Conservation (phyloP, 1,284 basidiomycete species). For the Leccinum subspadiceum region DNA sequence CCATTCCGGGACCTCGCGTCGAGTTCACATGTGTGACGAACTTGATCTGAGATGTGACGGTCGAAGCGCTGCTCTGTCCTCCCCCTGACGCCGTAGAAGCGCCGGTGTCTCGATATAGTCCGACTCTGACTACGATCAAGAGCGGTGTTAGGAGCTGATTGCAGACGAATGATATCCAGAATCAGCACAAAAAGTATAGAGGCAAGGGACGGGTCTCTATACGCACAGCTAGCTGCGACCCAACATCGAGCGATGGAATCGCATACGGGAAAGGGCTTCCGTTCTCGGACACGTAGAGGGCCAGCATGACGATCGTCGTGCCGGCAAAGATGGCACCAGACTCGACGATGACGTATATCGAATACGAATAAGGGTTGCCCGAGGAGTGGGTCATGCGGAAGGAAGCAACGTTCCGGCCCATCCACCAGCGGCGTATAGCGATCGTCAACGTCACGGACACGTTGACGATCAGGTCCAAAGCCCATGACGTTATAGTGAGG, state of each 20-base stretch:
- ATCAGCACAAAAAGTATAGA: not conserved
- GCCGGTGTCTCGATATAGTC: slow-evolving; percentile 7
- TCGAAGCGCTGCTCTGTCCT: not conserved
- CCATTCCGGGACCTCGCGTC: not conserved
- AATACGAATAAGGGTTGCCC: slow-evolving; percentile 13
- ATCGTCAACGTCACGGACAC: slow-evolving; percentile 19
- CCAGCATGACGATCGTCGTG: slow-evolving; percentile 16
- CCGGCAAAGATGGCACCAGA: slow-evolving; percentile 15
- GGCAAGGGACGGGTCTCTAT: not conserved
- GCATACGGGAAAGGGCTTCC: slow-evolving; percentile 16
- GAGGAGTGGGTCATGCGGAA: slow-evolving; percentile 4
- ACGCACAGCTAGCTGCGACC: slow-evolving; percentile 18
- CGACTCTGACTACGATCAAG: slow-evolving; percentile 17
- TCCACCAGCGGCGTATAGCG: slow-evolving; percentile 18
- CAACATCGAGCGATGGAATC: slow-evolving; percentile 18
- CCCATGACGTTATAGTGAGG: slow-evolving; percentile 15
- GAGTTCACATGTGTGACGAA: not conserved
- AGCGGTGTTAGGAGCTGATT: slow-evolving; percentile 16
- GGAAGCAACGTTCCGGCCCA: slow-evolving; percentile 12
- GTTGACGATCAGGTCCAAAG: slow-evolving; percentile 16
- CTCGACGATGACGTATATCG: slow-evolving; percentile 18
- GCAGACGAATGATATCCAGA: not conserved
- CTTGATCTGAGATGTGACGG: not conserved
- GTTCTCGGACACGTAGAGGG: slow-evolving; percentile 11
- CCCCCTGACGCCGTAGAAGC: not conserved